Conservation (phyloP, 176 grass and related monocot species). For the Rhynchospora tenuis region DNA sequence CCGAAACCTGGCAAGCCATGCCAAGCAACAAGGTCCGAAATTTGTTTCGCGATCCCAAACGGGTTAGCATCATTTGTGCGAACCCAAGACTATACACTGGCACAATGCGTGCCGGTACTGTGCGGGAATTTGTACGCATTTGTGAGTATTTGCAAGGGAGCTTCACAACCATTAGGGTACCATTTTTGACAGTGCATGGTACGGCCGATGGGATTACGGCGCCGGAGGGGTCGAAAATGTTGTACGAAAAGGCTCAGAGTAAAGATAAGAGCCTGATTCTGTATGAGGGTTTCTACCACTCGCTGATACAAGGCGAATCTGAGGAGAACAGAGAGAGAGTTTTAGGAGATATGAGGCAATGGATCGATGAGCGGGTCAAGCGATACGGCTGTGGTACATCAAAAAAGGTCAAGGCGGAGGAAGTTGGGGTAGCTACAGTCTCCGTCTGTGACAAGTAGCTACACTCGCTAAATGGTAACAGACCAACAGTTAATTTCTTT, state of each 20-base stretch:
- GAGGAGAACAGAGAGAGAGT: slow-evolving; percentile 11
- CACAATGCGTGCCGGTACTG: slow-evolving; percentile 26
- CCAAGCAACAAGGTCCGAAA: slow-evolving; percentile 42
- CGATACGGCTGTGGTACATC: slow-evolving; percentile 10
- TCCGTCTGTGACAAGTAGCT: not conserved
- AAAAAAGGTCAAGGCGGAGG: not conserved
- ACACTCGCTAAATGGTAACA: not conserved
- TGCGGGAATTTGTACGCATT: slow-evolving; percentile 54
- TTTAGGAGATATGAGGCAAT: not conserved
- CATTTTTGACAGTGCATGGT: slow-evolving; percentile 55
- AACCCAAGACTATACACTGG: slow-evolving; percentile 36
- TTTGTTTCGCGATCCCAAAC: slow-evolving; percentile 29
- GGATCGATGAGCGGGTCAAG: slow-evolving; percentile 20
- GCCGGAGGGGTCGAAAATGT: slow-evolving; percentile 48
- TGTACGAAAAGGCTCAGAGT: slow-evolving; percentile 56
- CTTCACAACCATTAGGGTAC: slow-evolving; percentile 37
- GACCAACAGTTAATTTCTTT: too few relatives aligned
- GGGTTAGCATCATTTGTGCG: slow-evolving; percentile 32
- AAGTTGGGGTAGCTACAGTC: not conserved
- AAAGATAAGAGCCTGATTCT: slow-evolving; percentile 53
- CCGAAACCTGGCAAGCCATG: slow-evolving; percentile 63
- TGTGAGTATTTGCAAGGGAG: slow-evolving; percentile 35
- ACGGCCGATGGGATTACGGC: slow-evolving; percentile 44
- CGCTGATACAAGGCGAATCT: slow-evolving; percentile 21
- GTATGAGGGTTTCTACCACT: slow-evolving; percentile 59